Evolutionary conservation across 2,329 filamentous ascomycete species (phyloP).

Genomic region (Ophiostoma pallidulum): DNA sequence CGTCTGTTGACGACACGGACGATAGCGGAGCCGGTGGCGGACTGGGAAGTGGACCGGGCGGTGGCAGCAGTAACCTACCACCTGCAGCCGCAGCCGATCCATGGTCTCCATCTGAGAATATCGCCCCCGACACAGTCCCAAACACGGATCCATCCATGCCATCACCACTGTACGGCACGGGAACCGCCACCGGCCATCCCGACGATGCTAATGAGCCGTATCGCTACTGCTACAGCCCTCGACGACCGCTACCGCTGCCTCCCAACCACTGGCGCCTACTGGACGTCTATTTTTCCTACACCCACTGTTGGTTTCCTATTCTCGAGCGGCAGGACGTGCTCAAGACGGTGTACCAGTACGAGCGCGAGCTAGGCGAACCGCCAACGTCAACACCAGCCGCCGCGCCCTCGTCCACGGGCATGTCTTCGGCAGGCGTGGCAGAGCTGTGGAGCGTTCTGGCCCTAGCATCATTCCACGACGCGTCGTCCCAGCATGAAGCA

Average conservation of each 20-base stretch:
- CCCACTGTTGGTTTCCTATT: conserved; percentile 68
- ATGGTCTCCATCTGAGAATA: conserved; percentile 26
- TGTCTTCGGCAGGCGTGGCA: conserved; percentile 19
- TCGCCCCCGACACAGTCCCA: too few relatives aligned
- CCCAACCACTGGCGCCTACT: conserved; percentile 50
- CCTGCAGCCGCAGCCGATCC: conserved; percentile 19
- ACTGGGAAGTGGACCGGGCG: too few relatives aligned
- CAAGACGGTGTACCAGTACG: conserved; percentile 35
- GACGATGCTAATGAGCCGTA: not conserved
- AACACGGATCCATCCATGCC: too few relatives aligned
- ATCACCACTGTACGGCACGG: not conserved
- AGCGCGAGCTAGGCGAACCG: not conserved
- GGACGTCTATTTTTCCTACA: conserved; percentile 66
- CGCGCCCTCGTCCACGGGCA: not conserved
- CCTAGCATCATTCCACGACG: conserved; percentile 46
- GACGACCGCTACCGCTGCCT: conserved; percentile 29
- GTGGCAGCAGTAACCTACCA: too few relatives aligned
- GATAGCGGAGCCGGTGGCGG: not conserved
- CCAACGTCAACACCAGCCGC: not conserved
- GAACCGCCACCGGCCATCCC: not conserved
- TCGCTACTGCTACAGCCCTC: too few relatives aligned
- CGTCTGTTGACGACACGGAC: not conserved
- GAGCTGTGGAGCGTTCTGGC: conserved; percentile 53
- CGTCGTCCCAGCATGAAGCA: conserved; percentile 17
- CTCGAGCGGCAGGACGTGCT: conserved; percentile 56